Base-by-base conservation (phyloP, 805 yeast genomes). In the Candida anglica region DNA sequence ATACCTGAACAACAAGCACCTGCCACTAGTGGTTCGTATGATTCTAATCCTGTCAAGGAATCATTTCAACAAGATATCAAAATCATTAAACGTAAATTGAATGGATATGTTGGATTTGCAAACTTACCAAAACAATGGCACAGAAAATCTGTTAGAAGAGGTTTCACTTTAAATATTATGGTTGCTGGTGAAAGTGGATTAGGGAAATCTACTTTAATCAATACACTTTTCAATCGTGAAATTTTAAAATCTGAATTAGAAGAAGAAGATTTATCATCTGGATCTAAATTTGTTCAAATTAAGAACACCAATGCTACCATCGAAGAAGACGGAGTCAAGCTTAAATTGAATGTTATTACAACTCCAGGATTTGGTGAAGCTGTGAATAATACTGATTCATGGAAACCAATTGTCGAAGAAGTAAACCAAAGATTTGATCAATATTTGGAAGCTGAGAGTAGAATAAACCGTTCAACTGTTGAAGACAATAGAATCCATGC, bases 51-150 rank as follows among this genome's bases (percentile, higher is more conserved):
- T 8, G 27, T 39, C 18, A 39, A 40, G 30, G 47, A 41, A 4
- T 30, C 41, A 14, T 21, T 41, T 30, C 48, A 50, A 24, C 60
- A 45, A 37, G 76, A 71, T 24, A 63, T 75, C 41, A 81, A 82
- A 48, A 69, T 87, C 41, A 76, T 86, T 50, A 80, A 82, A 48
- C 81, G 95, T 49, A 87, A 87, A 56, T 77, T 91, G 48, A 85
- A 81, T 47, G 91, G 95, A 3, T 89, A 84, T 56, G 98, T 93
- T 37, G 98, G 98, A 5, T 93, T 93, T 65, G 95, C 97, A 46
- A 93, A 89, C 64, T 73, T 93, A 53, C 98, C 98, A 39, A 93
- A 89, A 56, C 98, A 93, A 69, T 93, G 97, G 96, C 98, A 93
- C 66, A 80, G 96, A 64, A 87, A 85, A 62, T 82, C 95, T 2